Conservation (phyloP, 805 yeast species). For the Saturnispora hagleri region DNA sequence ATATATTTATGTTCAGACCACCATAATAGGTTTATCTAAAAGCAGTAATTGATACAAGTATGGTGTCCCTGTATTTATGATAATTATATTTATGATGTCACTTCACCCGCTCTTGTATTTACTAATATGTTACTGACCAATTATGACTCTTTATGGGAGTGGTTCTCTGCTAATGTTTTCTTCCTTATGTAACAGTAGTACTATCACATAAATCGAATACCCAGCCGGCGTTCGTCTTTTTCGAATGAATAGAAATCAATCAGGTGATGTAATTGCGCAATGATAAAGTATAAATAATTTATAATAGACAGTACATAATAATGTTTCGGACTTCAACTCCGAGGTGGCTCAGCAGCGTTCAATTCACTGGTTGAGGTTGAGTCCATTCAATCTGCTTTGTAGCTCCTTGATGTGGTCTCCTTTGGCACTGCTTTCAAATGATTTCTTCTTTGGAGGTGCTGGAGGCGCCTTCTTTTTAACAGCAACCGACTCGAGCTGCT, state of each 20-base stretch:
- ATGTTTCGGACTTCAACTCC: not conserved
- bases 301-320: not conserved
- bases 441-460: conserved; percentile 6
- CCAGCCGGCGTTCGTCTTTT: not conserved
- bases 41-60: too few species aligned
- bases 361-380: conserved; percentile 12
- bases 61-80: too few species aligned
- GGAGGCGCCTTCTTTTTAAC: conserved; percentile 8
- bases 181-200: not conserved
- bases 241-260: not conserved
- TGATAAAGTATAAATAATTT: too few species aligned
- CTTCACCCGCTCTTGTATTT: not conserved
- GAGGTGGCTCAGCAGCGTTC: not conserved
- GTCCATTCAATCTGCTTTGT: conserved; percentile 21
- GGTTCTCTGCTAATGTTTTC: not conserved
- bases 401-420: conserved; percentile 26
- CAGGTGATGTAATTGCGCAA: not conserved
- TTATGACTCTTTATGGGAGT: not conserved
- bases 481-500: conserved; percentile 8
- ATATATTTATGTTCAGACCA: too few species aligned
- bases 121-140: not conserved
- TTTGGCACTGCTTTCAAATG: conserved; percentile 13
- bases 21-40: too few species aligned
- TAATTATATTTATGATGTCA: not conserved
- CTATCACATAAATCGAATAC: not conserved